Conservation (phyloP, 148 eudicot genomes). For the Chenopodium berlandieri region DNA sequence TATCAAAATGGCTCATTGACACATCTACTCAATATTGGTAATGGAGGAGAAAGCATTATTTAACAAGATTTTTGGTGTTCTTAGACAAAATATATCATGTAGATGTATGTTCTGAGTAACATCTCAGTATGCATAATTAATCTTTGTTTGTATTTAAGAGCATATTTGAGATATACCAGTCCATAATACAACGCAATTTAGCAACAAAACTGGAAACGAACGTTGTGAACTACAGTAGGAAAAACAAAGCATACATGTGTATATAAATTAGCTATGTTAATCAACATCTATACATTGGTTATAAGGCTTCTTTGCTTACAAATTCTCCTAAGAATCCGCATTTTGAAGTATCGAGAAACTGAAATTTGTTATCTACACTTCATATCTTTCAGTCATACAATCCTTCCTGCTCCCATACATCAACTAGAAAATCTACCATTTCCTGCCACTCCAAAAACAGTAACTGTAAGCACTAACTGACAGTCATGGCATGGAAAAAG, state of each 20-base stretch:
- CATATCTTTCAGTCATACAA: conserved; percentile 43
- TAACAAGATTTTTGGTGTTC: neutral
- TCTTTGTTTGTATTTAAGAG: neutral
- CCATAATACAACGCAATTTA: neutral
- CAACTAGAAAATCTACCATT: conserved; percentile 76
- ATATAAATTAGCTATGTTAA: conserved; percentile 15
- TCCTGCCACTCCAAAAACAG: conserved; percentile 42
- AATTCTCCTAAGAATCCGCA: neutral
- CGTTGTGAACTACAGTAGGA: neutral
- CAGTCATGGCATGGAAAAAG: neutral
- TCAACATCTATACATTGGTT: conserved; percentile 24
- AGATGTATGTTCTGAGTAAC: neutral
- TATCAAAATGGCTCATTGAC: too few relatives aligned
- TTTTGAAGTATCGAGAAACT: conserved; percentile 1
- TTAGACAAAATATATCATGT: neutral
- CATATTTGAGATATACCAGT: neutral
- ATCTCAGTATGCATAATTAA: too few relatives aligned
- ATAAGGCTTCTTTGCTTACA: conserved; percentile 14
- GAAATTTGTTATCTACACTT: neutral
- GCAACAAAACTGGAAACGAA: neutral
- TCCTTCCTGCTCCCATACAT: conserved; percentile 81
- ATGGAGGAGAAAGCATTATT: neutral
- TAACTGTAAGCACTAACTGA: conserved; percentile 5
- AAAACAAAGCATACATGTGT: neutral
- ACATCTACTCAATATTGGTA: too few relatives aligned